Evolutionary conservation across 1,139 yeast species (phyloP), one percentile per base, ranked within the genome.

Genomic region (Magnusiomyces sp.): DNA sequence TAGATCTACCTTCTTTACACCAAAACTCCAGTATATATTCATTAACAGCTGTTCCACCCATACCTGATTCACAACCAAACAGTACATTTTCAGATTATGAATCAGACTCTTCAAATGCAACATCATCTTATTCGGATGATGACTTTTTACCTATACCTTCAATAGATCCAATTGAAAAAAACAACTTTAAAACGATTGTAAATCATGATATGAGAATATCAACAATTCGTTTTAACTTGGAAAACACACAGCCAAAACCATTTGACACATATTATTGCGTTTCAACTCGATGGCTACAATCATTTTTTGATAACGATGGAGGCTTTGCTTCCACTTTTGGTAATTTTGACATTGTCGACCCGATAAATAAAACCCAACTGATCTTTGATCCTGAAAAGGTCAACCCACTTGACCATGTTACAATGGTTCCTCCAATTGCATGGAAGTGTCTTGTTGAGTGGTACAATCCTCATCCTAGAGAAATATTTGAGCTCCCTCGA

Each of bases 361-460:
- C 29, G 7, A 5, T 23, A 23, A 32, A 36, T 11, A 39, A 16
- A 5, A 27, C 47, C 13, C 33, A 41, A 11, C 13, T 32, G 5
- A 38, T 46, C 11, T 19, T 34, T 14, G 31, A 31, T 7, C 31
- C 17, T 5, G 42, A 37, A 23, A 37, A 27, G 6, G 38, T 33
- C 17, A 29, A 32, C n/a, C 42, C 47, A 6, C 47, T 51, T 36
- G 29, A 23, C 29, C 29, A 23, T 23, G 29, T 23, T 7, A 23
- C 29, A 23, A 23, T 23, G 29, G 29, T 23, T 23, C 48, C 53
- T 29, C 17, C 13, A 31, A 34, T 29, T 13, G 51, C 46, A 13
- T 51, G 53, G 53, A 16, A 40, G 7, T 43, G 41, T 38, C 38
- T 51, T 13, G 42, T 40, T 16, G 37, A 41, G 20, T 51, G 53